phyloP scores from a whole-genome alignment of 2,329 filamentous ascomycete species.

The Sordariomycetes sp. region DNA sequence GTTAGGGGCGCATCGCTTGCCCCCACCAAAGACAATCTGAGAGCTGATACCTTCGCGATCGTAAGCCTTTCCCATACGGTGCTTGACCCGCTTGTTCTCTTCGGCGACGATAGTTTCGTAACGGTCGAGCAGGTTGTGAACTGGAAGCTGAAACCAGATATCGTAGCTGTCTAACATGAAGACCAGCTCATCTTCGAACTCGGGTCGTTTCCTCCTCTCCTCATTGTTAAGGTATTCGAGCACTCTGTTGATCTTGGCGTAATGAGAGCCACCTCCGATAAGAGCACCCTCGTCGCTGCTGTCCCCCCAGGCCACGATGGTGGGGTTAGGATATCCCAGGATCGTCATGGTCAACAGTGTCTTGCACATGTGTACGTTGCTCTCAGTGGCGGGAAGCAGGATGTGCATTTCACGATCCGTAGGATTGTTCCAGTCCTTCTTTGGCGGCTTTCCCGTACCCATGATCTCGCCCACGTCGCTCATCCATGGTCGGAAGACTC shows the following conservation, averaged over 20 bases:
- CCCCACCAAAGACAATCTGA: conserved; percentile 14
- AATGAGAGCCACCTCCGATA: conserved; percentile 17
- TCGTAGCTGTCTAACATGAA: conserved; percentile 21
- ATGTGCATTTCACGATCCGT: conserved; percentile 10
- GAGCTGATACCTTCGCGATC: conserved; percentile 10
- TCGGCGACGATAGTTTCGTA: conserved; percentile 13
- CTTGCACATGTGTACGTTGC: conserved; percentile 18
- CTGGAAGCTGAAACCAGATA: conserved; percentile 21
- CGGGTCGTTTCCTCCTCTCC: conserved; percentile 6
- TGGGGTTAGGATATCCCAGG: conserved; percentile 16
- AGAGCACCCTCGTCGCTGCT: conserved; percentile 8
- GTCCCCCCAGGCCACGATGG: conserved; percentile 16
- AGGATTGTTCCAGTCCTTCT: background rate
- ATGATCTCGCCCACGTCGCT: background rate
- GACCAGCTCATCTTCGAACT: conserved; percentile 17
- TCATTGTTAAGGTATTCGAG: conserved; percentile 16
- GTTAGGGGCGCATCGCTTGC: conserved; percentile 17
- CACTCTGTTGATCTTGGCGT: conserved; percentile 15
- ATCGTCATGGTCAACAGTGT: conserved; percentile 16
- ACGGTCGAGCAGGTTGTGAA: conserved; percentile 12
- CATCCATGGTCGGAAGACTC: background rate
- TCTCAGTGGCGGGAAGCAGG: conserved; percentile 15
- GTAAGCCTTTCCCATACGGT: conserved; percentile 15
- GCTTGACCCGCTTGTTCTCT: conserved; percentile 12
- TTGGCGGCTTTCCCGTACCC: background rate